These are phyloP conservation scores for Lasiosphaeria hispida DNA, from an alignment of 495 filamentous ascomycete genomes.

Conservation along the genomic window DNA sequence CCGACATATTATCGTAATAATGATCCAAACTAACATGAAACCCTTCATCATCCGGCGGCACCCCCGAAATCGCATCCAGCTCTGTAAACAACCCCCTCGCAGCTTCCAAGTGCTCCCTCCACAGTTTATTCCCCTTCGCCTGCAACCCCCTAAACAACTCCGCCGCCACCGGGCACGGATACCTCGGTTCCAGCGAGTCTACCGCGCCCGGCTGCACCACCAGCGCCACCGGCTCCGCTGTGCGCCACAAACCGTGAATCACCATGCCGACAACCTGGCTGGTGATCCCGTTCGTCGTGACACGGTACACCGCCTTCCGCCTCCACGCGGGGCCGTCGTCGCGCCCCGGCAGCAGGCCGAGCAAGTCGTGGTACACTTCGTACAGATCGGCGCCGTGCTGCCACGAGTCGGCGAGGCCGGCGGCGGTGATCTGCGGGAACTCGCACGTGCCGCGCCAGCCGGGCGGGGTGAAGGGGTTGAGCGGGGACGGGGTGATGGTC, in stretches of 20 bases:
- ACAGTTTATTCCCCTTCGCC: slow-evolving; percentile 29
- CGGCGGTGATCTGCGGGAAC: slow-evolving; percentile 67
- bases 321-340: slow-evolving; percentile 29
- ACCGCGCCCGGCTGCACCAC: slow-evolving; percentile 49
- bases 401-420: slow-evolving; percentile 62
- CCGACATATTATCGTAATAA: slow-evolving; percentile 71
- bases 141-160: not conserved
- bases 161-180: slow-evolving; percentile 51
- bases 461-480: slow-evolving; percentile 57
- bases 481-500: slow-evolving; percentile 50
- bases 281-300: slow-evolving; percentile 70
- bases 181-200: slow-evolving; percentile 64
- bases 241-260: slow-evolving; percentile 56
- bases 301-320: slow-evolving; percentile 52
- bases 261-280: slow-evolving; percentile 67
- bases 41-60: slow-evolving; percentile 48
- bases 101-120: slow-evolving; percentile 58
- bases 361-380: slow-evolving; percentile 59
- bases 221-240: slow-evolving; percentile 41
- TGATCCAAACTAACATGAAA: slow-evolving; percentile 67
- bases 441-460: slow-evolving; percentile 65
- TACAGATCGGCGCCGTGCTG: slow-evolving; percentile 65
- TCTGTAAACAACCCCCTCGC: slow-evolving; percentile 46
- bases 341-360: slow-evolving; percentile 54
- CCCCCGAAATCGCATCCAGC: slow-evolving; percentile 60